Percentiles rank a stretch among this genome's conserved stretches.
These are phyloP conservation scores for Rhododendron kiyosumense DNA, from an alignment of 148 eudicot genomes.

Conservation along the genomic window DNA sequence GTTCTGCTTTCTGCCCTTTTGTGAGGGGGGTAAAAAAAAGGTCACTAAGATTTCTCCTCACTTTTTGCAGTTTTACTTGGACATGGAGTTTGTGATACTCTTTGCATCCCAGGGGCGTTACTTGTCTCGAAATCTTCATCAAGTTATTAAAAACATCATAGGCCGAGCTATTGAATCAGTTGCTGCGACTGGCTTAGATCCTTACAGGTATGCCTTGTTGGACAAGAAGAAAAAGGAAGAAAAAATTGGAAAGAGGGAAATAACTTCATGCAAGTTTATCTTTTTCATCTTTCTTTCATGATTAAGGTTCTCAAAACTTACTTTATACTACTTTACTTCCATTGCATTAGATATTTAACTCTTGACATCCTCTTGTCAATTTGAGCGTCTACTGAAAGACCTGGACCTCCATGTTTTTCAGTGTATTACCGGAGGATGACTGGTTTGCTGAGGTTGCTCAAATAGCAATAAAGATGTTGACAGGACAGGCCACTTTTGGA, in stretches of 20 bases:
- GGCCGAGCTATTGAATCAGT: constrained; percentile 83
- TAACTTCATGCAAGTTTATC: background rate
- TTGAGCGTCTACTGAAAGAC: background rate
- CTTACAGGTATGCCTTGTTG: constrained; percentile 52
- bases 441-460: constrained; percentile 94
- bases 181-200: constrained; percentile 73
- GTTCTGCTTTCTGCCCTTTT: background rate
- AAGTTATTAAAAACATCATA: constrained; percentile 73
- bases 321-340: background rate
- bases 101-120: constrained; percentile 97
- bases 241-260: background rate
- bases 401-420: constrained; percentile 20
- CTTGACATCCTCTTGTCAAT: background rate
- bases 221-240: background rate
- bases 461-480: constrained; percentile 69
- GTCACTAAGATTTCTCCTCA: background rate
- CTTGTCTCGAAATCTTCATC: constrained; percentile 83
- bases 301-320: background rate
- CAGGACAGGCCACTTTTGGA: constrained; percentile 49
- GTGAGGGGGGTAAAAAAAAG: background rate
- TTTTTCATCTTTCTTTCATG: background rate
- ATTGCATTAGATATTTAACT: background rate
- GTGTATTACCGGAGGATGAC: constrained; percentile 87
- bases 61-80: constrained; percentile 77
- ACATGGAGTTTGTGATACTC: constrained; percentile 94